Percentiles rank a stretch among this genome's conserved stretches.
Conservation (phyloP, 2,329 filamentous ascomycete genomes). For the Trichoderma cornu-damae region DNA sequence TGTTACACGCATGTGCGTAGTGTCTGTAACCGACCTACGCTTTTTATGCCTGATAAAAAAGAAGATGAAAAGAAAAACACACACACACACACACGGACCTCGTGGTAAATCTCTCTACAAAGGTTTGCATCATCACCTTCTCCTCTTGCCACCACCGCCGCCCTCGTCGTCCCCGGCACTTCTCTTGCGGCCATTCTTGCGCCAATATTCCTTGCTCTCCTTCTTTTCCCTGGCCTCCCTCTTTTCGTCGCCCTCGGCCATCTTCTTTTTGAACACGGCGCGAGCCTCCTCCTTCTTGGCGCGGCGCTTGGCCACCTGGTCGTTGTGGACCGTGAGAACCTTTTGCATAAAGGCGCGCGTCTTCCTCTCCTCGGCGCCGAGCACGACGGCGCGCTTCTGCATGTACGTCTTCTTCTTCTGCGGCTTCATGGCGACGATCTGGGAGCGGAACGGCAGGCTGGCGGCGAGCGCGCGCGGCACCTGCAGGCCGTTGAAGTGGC, state of each 20-base stretch:
- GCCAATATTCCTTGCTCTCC: slow-evolving; percentile 91
- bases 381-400: slow-evolving; percentile 90
- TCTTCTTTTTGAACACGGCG: slow-evolving; percentile 73
- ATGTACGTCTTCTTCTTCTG: slow-evolving; percentile 81
- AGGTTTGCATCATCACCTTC: slow-evolving; percentile 25
- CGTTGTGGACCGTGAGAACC: slow-evolving; percentile 82
- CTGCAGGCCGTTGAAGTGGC: slow-evolving; percentile 73
- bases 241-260: slow-evolving; percentile 79
- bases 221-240: slow-evolving; percentile 80
- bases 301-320: slow-evolving; percentile 77
- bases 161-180: slow-evolving; percentile 38
- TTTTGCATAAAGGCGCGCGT: slow-evolving; percentile 88
- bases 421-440: slow-evolving; percentile 75
- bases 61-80: too few relatives aligned
- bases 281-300: slow-evolving; percentile 86
- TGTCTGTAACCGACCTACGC: too few relatives aligned
- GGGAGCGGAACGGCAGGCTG: slow-evolving; percentile 84
- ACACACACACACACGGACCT: background rate
- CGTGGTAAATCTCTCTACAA: background rate
- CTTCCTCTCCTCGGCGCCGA: slow-evolving; percentile 80
- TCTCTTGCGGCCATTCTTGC: slow-evolving; percentile 74
- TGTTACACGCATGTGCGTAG: too few relatives aligned
- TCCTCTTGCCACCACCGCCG: slow-evolving; percentile 34
- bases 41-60: too few relatives aligned
- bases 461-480: slow-evolving; percentile 77